phyloP scores from a whole-genome alignment of 371 early-diverging fungal genomes.

The Blastocladiella emersonii region DNA sequence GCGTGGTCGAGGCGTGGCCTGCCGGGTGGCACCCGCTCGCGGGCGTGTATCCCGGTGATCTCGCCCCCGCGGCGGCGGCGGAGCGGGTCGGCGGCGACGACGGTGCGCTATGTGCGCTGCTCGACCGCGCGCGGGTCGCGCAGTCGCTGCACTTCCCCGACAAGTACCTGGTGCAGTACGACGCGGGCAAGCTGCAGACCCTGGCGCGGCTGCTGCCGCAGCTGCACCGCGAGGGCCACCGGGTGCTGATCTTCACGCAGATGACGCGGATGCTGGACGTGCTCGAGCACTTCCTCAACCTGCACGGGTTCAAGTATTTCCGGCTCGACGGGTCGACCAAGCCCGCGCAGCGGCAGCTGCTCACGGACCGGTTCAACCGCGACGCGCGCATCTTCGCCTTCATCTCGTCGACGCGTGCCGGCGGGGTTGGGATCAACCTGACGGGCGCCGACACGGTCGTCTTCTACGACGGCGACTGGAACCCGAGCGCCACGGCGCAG shows the following conservation, averaged over 20 bases:
- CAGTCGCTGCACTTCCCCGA: constrained; percentile 69
- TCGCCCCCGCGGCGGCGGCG: constrained; percentile 5
- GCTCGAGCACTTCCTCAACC: constrained; percentile 75
- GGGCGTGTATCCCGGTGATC: constrained; percentile 21
- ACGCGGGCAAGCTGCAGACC: constrained; percentile 75
- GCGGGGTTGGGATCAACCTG: constrained; percentile 97
- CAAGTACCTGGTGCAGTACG: constrained; percentile 67
- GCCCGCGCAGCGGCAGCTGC: constrained; percentile 63
- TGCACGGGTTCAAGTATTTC: constrained; percentile 78
- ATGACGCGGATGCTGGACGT: constrained; percentile 92
- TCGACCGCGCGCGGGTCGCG: constrained; percentile 20
- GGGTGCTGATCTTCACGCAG: constrained; percentile 96
- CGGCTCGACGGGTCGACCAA: constrained; percentile 95
- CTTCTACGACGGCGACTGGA: constrained; percentile 99
- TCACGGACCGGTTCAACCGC: constrained; percentile 88
- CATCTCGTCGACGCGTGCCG: constrained; percentile 95
- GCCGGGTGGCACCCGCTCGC: constrained; percentile 40
- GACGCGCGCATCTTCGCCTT: constrained; percentile 90
- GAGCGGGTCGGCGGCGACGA: too few relatives aligned
- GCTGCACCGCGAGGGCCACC: constrained; percentile 64
- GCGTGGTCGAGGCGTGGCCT: too few relatives aligned
- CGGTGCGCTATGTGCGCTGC: too few relatives aligned
- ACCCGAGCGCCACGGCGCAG: constrained; percentile 93
- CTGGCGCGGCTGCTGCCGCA: constrained; percentile 60
- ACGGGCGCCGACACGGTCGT: constrained; percentile 99